Conservation (phyloP, 2,329 filamentous ascomycete species). For the Aquanectria penicillioides region DNA sequence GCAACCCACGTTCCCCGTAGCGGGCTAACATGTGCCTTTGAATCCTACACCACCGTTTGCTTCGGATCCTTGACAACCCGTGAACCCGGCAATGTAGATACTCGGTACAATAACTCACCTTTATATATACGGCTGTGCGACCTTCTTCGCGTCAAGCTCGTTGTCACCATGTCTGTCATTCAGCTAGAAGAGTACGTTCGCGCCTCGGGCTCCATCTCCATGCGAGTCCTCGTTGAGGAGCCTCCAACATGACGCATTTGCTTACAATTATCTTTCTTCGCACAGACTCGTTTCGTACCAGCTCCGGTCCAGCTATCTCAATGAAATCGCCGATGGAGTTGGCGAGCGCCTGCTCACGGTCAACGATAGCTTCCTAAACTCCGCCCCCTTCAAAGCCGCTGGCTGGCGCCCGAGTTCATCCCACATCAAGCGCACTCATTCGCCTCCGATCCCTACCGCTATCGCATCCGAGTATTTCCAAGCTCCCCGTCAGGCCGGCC, state of each 20-base stretch:
- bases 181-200: constrained; percentile 50
- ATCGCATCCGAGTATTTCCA: constrained; percentile 88
- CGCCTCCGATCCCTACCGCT: constrained; percentile 84
- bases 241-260: background rate
- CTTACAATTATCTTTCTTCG: constrained; percentile 32
- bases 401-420: constrained; percentile 81
- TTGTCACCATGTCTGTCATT: constrained; percentile 49
- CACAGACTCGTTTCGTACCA: constrained; percentile 82
- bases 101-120: background rate
- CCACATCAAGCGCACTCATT: constrained; percentile 84
- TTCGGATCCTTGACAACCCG: background rate
- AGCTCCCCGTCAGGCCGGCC: constrained; percentile 68
- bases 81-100: constrained; percentile 32
- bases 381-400: constrained; percentile 82
- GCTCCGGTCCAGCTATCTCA: constrained; percentile 81
- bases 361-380: constrained; percentile 82
- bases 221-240: background rate
- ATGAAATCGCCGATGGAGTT: constrained; percentile 83
- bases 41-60: constrained; percentile 5
- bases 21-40: constrained; percentile 15
- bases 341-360: constrained; percentile 86
- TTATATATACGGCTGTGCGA: constrained; percentile 2
- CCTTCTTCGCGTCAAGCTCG: constrained; percentile 8
- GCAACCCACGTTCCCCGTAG: too few relatives aligned
- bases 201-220: background rate